Base-by-base conservation (phyloP, 805 yeast species). In the Saccharomycopsis javanensis region DNA sequence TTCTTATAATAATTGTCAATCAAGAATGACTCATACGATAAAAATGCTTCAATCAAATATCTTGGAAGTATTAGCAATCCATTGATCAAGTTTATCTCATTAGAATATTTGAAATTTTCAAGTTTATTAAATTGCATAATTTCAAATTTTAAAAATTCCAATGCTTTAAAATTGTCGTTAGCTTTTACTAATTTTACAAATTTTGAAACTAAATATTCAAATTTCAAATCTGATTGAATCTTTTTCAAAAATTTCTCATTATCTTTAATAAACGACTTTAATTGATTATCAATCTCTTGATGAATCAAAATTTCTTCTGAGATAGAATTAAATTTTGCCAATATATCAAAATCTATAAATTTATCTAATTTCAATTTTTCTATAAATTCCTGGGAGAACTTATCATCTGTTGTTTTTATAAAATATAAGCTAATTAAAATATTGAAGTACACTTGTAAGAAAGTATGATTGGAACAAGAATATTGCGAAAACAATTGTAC, bases 241-340 rank as follows among this genome's bases (percentile, higher is more conserved):
- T 60, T 60, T 53, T 56, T 60, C 33, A 60, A 56, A 33, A 56
- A 56, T 28, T 56, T 58, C n/a, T 60, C 61, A 30, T 60, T 60
- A 31, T 60, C 63, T 50, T 54, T 58, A 27, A 59, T 48, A 56
- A 59, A 60, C 4, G 28, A 30, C 3, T 48, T 55, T 28, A 60
- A 50, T n/a, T 58, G 50, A 23, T 53, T 53, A 8, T 60, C 52
- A 4, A 15, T 34, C 11, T 25, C 27, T 16, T 34, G 55, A 5
- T 48, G 30, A 5, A 50, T 11, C n/a, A 60, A 45, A 51, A 56
- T 58, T 48, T 60, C 63, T 5, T 51, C 33, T 5, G 60, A 18
- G 7, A 60, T 56, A 15, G 59, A 34, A 31, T 60, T 60, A 5
- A 45, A 27, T 42, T 54, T 54, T 15, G 56, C 46, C 13, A 56